Evolutionary conservation across 2,329 filamentous ascomycete genomes (phyloP), one percentile per base, ranked within the genome.

Genomic region (Talaromyces pinophilus): DNA sequence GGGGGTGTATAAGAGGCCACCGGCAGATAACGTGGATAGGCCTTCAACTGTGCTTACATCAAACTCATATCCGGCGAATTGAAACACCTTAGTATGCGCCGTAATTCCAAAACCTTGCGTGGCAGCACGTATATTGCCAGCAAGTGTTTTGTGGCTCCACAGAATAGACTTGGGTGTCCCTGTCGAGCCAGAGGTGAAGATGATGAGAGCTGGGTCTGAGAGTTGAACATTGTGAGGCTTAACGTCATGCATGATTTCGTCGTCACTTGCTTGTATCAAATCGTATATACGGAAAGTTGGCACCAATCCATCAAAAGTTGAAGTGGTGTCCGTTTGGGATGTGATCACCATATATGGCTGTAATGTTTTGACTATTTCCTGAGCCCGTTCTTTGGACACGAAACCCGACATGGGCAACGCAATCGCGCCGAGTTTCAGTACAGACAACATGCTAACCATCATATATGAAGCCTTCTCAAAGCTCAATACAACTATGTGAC

Each of bases 1-100:
- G 2, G 79, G 81, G 2, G 82, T 77, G 67, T 80, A 82, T 17
- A 83, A 71, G 28, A 76, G 78, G 7, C 79, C 81, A 54, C 82
- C 81, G 15, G 71, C 66, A 6, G 77, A 75, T 5, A 80, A 78
- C 0, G 80, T 81, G 5, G 79, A 69, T 5, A 74, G 74, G 68
- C 70, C 70, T 52, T 70, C 78, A 68, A 69, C 68, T 35, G 80
- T 69, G 59, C 74, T 78, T 19, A 76, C 75, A 65, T 81, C 79
- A 62, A 81, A 82, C 0, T 74, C 76, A 65, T 79, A 80, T 1
- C 76, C 77, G 1, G 75, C 73, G 67, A 81, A 82, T 44, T 81
- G 76, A 7, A 75, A 68, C 17, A 71, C 67, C 22, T 72, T 64
- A 1, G 63, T 65, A 7, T 69, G 52, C 10, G 57, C 35, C 2